These are phyloP conservation scores for Aureobasidium sp. DNA, from an alignment of 2,329 filamentous ascomycete species.

Conservation along the genomic window DNA sequence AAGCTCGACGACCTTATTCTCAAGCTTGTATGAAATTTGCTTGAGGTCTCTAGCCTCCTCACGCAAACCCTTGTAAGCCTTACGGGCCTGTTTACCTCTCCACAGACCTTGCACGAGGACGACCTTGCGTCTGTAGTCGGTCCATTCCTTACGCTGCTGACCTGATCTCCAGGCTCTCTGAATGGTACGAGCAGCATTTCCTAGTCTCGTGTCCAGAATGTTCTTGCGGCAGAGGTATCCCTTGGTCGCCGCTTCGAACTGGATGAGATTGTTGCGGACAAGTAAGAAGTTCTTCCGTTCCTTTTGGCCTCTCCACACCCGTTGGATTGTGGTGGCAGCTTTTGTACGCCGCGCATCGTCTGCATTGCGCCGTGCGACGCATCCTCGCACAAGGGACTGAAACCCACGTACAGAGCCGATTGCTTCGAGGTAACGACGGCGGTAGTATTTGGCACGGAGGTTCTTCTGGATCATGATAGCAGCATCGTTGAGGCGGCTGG, in stretches of 20 bases:
- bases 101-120: slow-evolving; percentile 86
- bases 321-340: slow-evolving; percentile 88
- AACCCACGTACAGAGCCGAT: slow-evolving; percentile 70
- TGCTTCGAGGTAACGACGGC: slow-evolving; percentile 80
- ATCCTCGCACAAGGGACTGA: slow-evolving; percentile 70
- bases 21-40: slow-evolving; percentile 98
- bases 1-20: slow-evolving; percentile 98
- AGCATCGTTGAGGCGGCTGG: slow-evolving; percentile 80
- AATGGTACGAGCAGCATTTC: slow-evolving; percentile 83
- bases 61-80: slow-evolving; percentile 79
- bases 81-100: slow-evolving; percentile 74
- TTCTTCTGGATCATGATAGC: slow-evolving; percentile 99
- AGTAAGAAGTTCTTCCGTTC: slow-evolving; percentile 71
- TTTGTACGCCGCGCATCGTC: slow-evolving; percentile 75
- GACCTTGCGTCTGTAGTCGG: slow-evolving; percentile 81
- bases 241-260: slow-evolving; percentile 84
- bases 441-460: slow-evolving; percentile 87
- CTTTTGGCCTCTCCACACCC: slow-evolving; percentile 88
- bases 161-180: slow-evolving; percentile 84
- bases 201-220: slow-evolving; percentile 87
- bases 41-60: slow-evolving; percentile 97
- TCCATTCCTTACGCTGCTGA: slow-evolving; percentile 69
- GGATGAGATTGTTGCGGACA: slow-evolving; percentile 74
- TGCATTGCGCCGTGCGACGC: slow-evolving; percentile 66
- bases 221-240: slow-evolving; percentile 84